phyloP scores from a whole-genome alignment of 2,329 filamentous ascomycete genomes.

The Penicillium sp. region DNA sequence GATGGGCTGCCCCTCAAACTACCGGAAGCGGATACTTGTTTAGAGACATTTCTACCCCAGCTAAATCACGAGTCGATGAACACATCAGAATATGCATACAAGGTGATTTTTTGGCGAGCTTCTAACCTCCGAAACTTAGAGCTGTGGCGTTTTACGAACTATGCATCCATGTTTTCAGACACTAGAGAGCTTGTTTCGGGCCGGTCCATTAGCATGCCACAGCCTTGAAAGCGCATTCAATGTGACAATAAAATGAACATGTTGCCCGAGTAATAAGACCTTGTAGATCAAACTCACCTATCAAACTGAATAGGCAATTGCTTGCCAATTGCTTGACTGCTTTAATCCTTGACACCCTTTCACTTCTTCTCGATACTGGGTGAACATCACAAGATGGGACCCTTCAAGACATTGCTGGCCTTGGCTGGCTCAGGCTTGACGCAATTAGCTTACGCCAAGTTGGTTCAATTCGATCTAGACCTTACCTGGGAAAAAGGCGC shows the following conservation, averaged over 20 bases:
- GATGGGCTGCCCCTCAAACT: not conserved
- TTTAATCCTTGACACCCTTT: not conserved
- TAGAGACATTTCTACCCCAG: not conserved
- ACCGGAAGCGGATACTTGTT: not conserved
- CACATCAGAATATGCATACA: not conserved
- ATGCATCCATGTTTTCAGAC: conserved; percentile 12
- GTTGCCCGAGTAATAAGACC: not conserved
- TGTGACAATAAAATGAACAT: not conserved
- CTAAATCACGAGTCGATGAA: not conserved
- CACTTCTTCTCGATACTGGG: not conserved
- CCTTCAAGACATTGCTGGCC: conserved; percentile 10
- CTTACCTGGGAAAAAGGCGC: conserved; percentile 36
- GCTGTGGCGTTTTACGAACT: conserved; percentile 2
- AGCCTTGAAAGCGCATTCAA: not conserved
- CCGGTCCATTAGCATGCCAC: not conserved
- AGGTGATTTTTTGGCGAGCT: not conserved
- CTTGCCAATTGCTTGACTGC: not conserved
- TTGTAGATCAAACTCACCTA: not conserved
- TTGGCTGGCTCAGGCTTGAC: conserved; percentile 10
- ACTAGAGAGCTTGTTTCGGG: not conserved
- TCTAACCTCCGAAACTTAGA: not conserved
- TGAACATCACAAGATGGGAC: conserved; percentile 11
- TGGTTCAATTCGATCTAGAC: conserved; percentile 27
- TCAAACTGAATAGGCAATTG: not conserved
- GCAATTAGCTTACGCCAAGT: conserved; percentile 15